Evolutionary conservation across 495 filamentous ascomycete genomes (phyloP), one percentile per base, ranked within the genome.

Genomic region (Talaromyces adpressus): DNA sequence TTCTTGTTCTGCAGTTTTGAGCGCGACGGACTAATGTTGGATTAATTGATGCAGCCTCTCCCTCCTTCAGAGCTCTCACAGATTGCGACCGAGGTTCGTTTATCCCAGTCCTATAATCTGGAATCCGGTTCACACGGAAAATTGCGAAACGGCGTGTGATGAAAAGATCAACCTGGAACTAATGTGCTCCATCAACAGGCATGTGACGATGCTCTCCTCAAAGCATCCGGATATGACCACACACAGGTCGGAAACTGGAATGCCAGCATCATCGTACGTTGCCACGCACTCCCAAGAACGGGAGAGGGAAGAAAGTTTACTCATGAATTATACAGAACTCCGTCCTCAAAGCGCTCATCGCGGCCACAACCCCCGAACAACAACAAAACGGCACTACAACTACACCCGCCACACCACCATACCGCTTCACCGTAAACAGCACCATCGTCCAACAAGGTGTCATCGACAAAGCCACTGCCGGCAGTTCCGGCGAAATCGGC

Each of bases 391-490:
- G 29, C 62, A 45, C 62, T 6, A 58, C 27, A 22, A 36, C 56
- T 7, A 69, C 76, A 61, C 53, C 81, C 79, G 62, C 72, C 0
- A 56, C 11, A 27, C 73, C 83, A 7, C 74, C 76, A 16, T 95
- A 87, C 82, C 97, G 97, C 75, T 98, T 91, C 76, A 88, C 90
- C 64, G 91, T 96, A 73, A 97, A 95, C 82, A 95, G 91, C 82
- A 98, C 92, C 67, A 97, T 98, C 72, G 94, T 98, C 64, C 94
- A 98, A 74, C 93, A 98, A 71, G 77, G 77, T 27, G 51, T 79
- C 25, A 75, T 80, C 60, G 75, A 79, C 66, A 78, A 75, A 69
- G 69, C 77, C 23, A 68, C 72, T 63, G 77, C 75, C 4, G 73
- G 75, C 59, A 65, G 69, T 12, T 71, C 70, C 64, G 71, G 66